Evolutionary conservation across 345 rosid genomes (phyloP).

Genomic region (Cardamine resedifolia): DNA sequence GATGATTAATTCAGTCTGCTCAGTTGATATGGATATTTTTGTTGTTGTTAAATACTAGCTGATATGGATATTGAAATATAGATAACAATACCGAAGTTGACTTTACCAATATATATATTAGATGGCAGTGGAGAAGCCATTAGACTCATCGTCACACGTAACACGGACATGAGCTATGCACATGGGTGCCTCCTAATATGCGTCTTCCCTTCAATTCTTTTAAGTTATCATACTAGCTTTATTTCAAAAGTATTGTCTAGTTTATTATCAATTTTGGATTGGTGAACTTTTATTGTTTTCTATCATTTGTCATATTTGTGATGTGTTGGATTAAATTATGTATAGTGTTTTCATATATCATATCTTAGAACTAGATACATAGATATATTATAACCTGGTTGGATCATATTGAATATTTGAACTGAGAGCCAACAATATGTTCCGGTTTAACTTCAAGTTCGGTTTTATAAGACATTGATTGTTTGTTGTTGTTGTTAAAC

Average conservation of each 20-base stretch:
- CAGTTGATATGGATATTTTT: not conserved
- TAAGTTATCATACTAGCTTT: not conserved
- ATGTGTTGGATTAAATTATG: not conserved
- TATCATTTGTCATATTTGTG: not conserved
- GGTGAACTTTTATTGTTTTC: not conserved
- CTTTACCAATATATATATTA: not conserved
- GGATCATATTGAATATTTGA: too few relatives aligned
- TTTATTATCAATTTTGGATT: too few relatives aligned
- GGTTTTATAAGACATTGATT: not conserved
- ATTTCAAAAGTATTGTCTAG: not conserved
- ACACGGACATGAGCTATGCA: slow-evolving; percentile 11
- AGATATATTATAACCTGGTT: too few relatives aligned
- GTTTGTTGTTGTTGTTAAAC: not conserved
- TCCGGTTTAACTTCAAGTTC: too few relatives aligned
- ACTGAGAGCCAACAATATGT: too few relatives aligned
- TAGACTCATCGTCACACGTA: not conserved
- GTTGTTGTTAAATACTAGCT: too few relatives aligned
- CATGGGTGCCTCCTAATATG: slow-evolving; percentile 2
- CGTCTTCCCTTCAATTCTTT: not conserved
- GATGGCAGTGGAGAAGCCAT: not conserved
- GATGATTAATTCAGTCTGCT: not conserved
- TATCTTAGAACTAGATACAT: not conserved
- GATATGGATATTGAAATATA: not conserved
- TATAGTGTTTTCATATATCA: not conserved
- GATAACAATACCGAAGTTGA: not conserved